Evolutionary conservation across 2,329 filamentous ascomycete genomes (phyloP), one percentile per base, ranked within the genome.

Genomic region (Magnaporthales sp.): DNA sequence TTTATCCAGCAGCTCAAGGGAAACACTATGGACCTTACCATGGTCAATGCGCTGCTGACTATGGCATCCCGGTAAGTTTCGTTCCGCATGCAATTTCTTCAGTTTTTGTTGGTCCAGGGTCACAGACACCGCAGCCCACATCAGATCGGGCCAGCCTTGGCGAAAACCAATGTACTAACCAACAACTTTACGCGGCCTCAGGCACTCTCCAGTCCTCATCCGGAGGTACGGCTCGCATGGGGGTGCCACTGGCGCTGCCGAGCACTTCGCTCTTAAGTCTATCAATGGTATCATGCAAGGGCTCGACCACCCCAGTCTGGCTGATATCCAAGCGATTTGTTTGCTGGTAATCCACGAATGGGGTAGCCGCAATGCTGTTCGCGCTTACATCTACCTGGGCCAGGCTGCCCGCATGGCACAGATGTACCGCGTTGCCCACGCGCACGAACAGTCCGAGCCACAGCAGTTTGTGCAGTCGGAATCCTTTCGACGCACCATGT

Each of bases 361-460:
- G 85, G 85, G 85, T 63, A 83, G 82, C 67, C 77, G 85, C 58
- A 87, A 86, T 73, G 85, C 85, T 51, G 84, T 88, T 31, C 84
- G 85, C 22, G 85, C 85, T 68, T 88, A 88, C 78, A 83, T 86
- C 73, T 87, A 87, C 72, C 79, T 88, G 27, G 85, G 85, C 69
- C 85, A 87, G 73, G 85, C 85, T 32, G 82, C 84, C n/a, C 83
- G 85, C 68, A 87, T 88, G 84, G 80, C 85, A 32, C 85, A 88
- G 76, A 88, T 88, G 85, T 86, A 84, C 71, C 81, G 84, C 69
- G 83, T 88, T 67, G 80, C 87, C 62, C 83, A 86, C 70, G 80
- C 80, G 56, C 84, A 84, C 70, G 75, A 78, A 58, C 78, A 80
- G 19, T 74, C 76, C 51, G 83, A 84, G 56, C 80, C 81, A n/a